Conservation (phyloP, 2,329 filamentous ascomycete genomes). For the Didymella glomerata region DNA sequence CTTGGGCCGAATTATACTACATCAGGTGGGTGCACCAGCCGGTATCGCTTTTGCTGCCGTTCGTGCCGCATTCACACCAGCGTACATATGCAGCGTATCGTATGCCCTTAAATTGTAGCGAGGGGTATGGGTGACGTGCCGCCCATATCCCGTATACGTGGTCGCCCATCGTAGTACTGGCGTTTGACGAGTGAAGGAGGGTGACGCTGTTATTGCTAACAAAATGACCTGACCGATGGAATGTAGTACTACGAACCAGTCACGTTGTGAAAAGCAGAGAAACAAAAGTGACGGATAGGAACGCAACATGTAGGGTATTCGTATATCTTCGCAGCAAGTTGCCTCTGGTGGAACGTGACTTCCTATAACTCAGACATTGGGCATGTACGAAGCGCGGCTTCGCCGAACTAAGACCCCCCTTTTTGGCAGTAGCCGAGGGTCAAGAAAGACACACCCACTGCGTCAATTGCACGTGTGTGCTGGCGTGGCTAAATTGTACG, state of each 20-base stretch:
- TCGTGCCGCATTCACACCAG: neutral
- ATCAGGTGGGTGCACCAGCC: neutral
- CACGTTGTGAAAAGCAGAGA: neutral
- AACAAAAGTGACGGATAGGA: neutral
- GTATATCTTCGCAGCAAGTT: neutral
- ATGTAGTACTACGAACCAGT: too few species aligned
- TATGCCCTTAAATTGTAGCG: neutral
- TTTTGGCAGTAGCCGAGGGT: neutral
- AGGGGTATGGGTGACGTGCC: neutral
- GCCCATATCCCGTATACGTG: neutral
- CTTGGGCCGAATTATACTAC: neutral
- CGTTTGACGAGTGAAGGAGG: neutral
- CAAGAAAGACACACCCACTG: neutral
- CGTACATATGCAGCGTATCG: neutral
- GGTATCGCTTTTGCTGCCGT: neutral
- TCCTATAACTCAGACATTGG: neutral
- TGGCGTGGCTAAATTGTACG: too few species aligned
- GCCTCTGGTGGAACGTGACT: neutral
- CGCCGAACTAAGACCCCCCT: neutral
- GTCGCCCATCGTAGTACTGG: neutral
- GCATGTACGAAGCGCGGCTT: neutral
- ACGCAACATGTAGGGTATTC: neutral
- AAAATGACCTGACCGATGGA: too few species aligned
- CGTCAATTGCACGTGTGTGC: neutral
- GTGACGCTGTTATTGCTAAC: neutral